Evolutionary conservation across 1,139 yeast species (phyloP), one percentile per base, ranked within the genome.

Genomic region (Debaryomyces fabryi): DNA sequence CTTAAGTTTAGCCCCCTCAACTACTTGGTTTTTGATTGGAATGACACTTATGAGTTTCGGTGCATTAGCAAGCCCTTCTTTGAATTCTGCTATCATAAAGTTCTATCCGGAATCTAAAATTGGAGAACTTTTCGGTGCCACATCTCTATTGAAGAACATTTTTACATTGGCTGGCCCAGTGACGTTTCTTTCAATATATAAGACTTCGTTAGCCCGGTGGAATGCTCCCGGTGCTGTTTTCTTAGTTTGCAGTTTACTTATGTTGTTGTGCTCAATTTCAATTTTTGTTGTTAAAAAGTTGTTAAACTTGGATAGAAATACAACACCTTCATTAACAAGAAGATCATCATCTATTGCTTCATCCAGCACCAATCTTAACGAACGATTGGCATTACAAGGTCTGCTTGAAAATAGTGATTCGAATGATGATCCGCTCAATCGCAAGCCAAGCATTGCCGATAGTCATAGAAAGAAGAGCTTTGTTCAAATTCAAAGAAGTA

Each of bases 1-100:
- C 3, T 51, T 58, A 42, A 61, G 58, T 38, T 49, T 53, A 29
- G 58, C 60, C 35, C 58, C 52, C 32, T 51, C 58, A 24, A 59
- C 66, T 6, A n/a, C 39, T 1, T 47, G 49, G 13, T 58, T 59
- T 39, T 57, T 58, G 50, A 50, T 65, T 57, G 54, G 61, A 49
- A 44, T 66, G 1, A 45, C 71, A 0, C 53, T 82, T n/a, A 68
- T 80, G 2, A 67, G 86, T 1, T 59, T 84, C 36, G 83, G 83
- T 0, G 67, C 83, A 0, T 46, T 71, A 6, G 48, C 62, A 12
- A 57, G 61, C 6, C 79, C 79, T 0, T 64, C 77, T 2, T 51
- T 71, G 32, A 67, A 62, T 42, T 69, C 78, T 3, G 53, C 71
- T 7, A 57, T 73, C 12, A 63, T 72, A 37, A 74, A 74, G 53